Evolutionary conservation across 2,329 filamentous ascomycete species (phyloP).

Genomic region (Venturia carpophila): DNA sequence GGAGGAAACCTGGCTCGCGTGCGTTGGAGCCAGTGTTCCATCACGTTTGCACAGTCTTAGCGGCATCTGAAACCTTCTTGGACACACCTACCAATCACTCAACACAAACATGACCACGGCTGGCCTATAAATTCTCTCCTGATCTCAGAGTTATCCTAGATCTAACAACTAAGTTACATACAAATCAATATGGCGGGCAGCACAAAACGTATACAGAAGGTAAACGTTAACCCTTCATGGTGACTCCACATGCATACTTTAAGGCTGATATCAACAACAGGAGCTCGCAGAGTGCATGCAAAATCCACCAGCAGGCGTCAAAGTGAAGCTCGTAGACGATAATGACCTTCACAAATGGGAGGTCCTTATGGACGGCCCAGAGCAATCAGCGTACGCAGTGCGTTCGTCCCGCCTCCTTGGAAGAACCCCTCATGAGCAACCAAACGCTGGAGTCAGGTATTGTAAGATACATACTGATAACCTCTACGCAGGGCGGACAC

Average conservation of each 20-base stretch:
- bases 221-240: neutral
- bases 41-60: neutral
- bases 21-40: neutral
- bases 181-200: conserved; percentile 1
- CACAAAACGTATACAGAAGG: conserved; percentile 13
- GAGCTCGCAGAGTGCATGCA: conserved; percentile 52
- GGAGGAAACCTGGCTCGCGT: neutral
- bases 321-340: conserved; percentile 51
- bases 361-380: conserved; percentile 57
- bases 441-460: neutral
- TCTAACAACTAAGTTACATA: neutral
- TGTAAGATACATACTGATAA: conserved; percentile 15
- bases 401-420: conserved; percentile 24
- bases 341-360: conserved; percentile 61
- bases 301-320: conserved; percentile 50
- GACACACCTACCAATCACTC: neutral
- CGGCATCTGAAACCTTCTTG: neutral
- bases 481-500: conserved; percentile 50
- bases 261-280: conserved; percentile 31
- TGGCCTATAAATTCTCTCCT: neutral
- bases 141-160: neutral
- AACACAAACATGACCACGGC: neutral
- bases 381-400: conserved; percentile 58
- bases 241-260: neutral
- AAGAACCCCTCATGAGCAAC: conserved; percentile 10